These are phyloP conservation scores for Argentina anserina DNA, from an alignment of 306 rosid genomes.

Conservation along the genomic window DNA sequence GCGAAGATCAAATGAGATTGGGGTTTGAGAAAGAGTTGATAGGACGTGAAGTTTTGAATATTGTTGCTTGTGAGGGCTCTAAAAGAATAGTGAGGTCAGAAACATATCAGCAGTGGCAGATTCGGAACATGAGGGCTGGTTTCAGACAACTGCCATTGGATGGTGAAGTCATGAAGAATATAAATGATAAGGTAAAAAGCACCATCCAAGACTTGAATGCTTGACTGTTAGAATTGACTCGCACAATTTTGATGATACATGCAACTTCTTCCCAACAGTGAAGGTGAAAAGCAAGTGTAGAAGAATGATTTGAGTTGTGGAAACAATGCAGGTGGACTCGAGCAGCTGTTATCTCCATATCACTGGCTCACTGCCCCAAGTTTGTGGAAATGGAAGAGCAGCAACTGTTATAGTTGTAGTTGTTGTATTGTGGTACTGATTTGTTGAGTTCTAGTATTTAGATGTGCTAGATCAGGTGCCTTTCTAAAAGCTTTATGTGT, in stretches of 20 bases:
- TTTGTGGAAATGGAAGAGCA: background rate
- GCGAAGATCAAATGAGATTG: slow-evolving; percentile 43
- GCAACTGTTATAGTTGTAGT: background rate
- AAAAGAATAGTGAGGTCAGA: slow-evolving; percentile 62
- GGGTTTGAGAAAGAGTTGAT: slow-evolving; percentile 49
- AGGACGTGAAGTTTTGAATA: slow-evolving; percentile 48
- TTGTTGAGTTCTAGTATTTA: background rate
- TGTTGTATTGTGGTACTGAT: too few relatives aligned
- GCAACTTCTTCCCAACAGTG: background rate
- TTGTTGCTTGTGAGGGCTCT: slow-evolving; percentile 57
- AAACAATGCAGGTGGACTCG: background rate
- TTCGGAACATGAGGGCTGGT: slow-evolving; percentile 38
- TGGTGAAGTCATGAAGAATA: slow-evolving; percentile 21
- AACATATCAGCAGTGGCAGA: slow-evolving; percentile 65
- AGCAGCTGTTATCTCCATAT: background rate
- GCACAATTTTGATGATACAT: background rate
- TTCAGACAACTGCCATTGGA: slow-evolving; percentile 47
- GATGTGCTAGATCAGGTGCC: background rate
- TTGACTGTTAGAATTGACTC: background rate
- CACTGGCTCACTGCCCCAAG: background rate
- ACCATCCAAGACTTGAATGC: slow-evolving; percentile 29
- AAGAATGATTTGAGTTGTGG: background rate
- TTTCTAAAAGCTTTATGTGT: background rate
- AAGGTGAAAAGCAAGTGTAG: background rate
- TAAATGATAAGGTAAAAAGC: slow-evolving; percentile 33